phyloP scores from a whole-genome alignment of 2,329 filamentous ascomycete genomes.

The Calonectria honghensis region DNA sequence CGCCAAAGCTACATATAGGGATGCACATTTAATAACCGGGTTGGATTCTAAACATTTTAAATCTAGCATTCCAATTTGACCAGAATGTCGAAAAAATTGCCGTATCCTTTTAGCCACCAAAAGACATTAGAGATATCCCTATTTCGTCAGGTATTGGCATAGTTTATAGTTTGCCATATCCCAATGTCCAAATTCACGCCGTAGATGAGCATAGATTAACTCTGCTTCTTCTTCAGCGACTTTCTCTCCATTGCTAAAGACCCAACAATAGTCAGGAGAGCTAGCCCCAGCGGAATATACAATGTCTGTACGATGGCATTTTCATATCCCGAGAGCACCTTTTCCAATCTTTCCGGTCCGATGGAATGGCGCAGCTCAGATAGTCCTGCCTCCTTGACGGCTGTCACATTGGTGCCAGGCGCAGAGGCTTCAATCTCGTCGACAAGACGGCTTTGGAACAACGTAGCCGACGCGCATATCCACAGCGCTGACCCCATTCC shows the following conservation, averaged over 20 bases:
- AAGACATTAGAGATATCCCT: too few species aligned
- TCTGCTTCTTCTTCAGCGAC: slow-evolving; percentile 50
- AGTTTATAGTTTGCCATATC: not conserved
- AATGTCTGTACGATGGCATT: slow-evolving; percentile 49
- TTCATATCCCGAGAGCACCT: slow-evolving; percentile 48
- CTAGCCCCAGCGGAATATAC: slow-evolving; percentile 49
- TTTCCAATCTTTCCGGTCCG: slow-evolving; percentile 36
- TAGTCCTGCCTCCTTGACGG: slow-evolving; percentile 40
- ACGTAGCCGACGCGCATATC: slow-evolving; percentile 52
- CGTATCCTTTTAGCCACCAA: too few species aligned
- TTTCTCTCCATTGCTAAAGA: slow-evolving; percentile 50
- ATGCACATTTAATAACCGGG: too few species aligned
- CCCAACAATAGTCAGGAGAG: slow-evolving; percentile 46
- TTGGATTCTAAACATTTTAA: too few species aligned
- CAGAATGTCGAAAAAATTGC: too few species aligned
- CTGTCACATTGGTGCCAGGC: slow-evolving; percentile 34
- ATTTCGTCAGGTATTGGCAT: too few species aligned
- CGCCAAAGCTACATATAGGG: too few species aligned
- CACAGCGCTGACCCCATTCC: slow-evolving; percentile 52
- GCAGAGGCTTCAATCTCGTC: slow-evolving; percentile 45
- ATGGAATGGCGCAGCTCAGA: slow-evolving; percentile 46
- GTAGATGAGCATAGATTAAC: not conserved
- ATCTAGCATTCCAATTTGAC: too few species aligned
- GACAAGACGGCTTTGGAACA: slow-evolving; percentile 48
- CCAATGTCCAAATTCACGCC: not conserved